These are phyloP conservation scores for Auriscalpium vulgare DNA, from an alignment of 768 basidiomycete species.

Conservation along the genomic window DNA sequence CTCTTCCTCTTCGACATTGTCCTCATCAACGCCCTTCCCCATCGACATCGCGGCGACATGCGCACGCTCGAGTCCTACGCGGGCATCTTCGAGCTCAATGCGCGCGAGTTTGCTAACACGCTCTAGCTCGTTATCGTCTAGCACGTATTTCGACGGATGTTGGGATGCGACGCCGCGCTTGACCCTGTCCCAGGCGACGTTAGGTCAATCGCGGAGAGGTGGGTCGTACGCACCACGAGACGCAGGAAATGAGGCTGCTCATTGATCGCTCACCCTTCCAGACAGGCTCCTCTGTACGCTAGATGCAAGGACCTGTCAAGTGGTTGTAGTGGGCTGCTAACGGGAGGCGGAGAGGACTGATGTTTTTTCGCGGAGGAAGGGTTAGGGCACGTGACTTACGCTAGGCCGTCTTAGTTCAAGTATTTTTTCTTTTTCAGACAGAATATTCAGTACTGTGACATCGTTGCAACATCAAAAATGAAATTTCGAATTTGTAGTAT, in stretches of 20 bases:
- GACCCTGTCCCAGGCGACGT: conserved; percentile 41
- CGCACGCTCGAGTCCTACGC: conserved; percentile 74
- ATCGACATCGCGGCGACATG: conserved; percentile 69
- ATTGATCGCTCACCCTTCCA: conserved; percentile 24
- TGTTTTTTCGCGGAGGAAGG: too few relatives aligned
- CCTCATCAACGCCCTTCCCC: conserved; percentile 57
- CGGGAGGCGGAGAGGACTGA: too few relatives aligned
- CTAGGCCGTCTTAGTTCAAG: too few relatives aligned
- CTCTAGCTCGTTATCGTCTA: conserved; percentile 85
- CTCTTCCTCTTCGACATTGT: conserved; percentile 51
- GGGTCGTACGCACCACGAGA: conserved; percentile 40
- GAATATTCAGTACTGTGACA: too few relatives aligned
- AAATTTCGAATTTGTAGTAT: too few relatives aligned
- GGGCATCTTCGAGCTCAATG: conserved; percentile 87
- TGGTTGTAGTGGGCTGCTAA: too few relatives aligned
- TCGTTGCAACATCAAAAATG: too few relatives aligned
- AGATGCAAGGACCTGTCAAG: too few relatives aligned
- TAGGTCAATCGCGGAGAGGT: not conserved
- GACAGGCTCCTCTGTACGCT: too few relatives aligned
- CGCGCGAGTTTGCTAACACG: conserved; percentile 82
- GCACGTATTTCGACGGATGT: conserved; percentile 79
- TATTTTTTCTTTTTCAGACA: too few relatives aligned
- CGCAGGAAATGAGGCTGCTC: conserved; percentile 70
- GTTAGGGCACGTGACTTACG: too few relatives aligned
- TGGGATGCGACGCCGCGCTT: conserved; percentile 66